Percentiles rank a stretch among this genome's conserved stretches.
phyloP scores from a whole-genome alignment of 2,329 filamentous ascomycete genomes.

The Shiraia sp. region DNA sequence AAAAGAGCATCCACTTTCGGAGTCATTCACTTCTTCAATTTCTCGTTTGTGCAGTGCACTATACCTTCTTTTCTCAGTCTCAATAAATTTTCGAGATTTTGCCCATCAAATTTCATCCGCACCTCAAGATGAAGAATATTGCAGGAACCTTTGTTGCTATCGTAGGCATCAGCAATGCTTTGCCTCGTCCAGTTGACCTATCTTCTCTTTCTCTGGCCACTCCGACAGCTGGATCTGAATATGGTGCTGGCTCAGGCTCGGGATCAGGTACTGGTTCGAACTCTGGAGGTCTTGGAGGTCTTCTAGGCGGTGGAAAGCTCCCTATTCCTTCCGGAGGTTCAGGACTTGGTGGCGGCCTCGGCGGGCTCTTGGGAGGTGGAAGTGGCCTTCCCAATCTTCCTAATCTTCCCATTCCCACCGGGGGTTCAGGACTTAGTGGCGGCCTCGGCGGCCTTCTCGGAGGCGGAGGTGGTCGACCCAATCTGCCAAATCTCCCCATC shows the following conservation, averaged over 20 bases:
- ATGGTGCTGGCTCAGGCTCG: neutral
- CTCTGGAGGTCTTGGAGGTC: neutral
- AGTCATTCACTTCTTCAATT: conserved; percentile 1
- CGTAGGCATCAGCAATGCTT: conserved; percentile 24
- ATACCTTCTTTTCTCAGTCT: conserved; percentile 3
- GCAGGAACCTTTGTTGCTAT: conserved; percentile 20
- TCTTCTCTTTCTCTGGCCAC: conserved; percentile 17
- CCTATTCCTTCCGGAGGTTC: too few species aligned
- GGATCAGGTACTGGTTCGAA: neutral
- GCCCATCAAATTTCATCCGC: neutral
- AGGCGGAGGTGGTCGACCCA: neutral
- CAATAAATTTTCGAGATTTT: too few species aligned
- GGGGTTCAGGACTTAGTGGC: too few species aligned
- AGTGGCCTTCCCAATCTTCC: neutral
- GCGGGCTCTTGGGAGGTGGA: neutral
- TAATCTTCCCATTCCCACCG: neutral
- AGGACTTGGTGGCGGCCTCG: too few species aligned
- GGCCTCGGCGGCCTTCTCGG: too few species aligned
- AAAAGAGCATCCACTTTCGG: neutral
- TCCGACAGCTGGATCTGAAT: neutral
- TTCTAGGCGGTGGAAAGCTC: too few species aligned
- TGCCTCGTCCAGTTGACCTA: conserved; percentile 22
- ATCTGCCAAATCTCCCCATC: neutral
- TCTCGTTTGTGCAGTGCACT: conserved; percentile 26
- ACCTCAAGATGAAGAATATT: conserved; percentile 31